Percentiles rank a stretch among this genome's conserved stretches.
Evolutionary conservation across 495 filamentous ascomycete species (phyloP).

Genomic region (Podospora tetraspora): DNA sequence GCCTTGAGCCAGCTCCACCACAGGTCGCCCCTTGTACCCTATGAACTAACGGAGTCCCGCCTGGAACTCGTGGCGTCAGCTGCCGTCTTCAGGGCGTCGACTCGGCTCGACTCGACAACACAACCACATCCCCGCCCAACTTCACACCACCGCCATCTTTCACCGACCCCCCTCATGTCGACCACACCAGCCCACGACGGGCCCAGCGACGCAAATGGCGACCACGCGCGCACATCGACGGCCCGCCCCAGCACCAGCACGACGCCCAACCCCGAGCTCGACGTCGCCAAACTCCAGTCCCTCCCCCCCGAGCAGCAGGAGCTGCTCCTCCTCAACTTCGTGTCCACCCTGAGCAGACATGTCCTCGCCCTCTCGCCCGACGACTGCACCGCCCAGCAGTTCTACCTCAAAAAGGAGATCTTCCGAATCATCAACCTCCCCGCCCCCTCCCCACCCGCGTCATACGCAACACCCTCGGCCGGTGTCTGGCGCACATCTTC

Average conservation of each 20-base stretch:
- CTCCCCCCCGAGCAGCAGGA: slow-evolving; percentile 95
- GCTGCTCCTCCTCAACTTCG: slow-evolving; percentile 84
- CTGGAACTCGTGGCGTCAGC: background rate
- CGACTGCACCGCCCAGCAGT: slow-evolving; percentile 79
- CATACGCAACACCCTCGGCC: slow-evolving; percentile 80
- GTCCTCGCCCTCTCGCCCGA: slow-evolving; percentile 67
- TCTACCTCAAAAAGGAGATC: slow-evolving; percentile 82
- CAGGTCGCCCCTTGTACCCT: slow-evolving; percentile 1
- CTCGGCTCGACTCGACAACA: background rate
- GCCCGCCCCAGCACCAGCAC: slow-evolving; percentile 34
- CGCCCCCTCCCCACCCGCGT: slow-evolving; percentile 79
- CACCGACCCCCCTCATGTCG: slow-evolving; percentile 5
- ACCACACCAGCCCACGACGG: slow-evolving; percentile 20
- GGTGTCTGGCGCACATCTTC: slow-evolving; percentile 78
- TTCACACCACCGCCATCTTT: background rate
- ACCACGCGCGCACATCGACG: slow-evolving; percentile 21
- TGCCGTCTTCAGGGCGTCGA: background rate
- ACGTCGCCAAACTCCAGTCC: slow-evolving; percentile 79
- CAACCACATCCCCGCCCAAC: background rate
- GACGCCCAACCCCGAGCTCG: slow-evolving; percentile 59
- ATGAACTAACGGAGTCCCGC: background rate
- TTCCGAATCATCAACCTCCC: slow-evolving; percentile 85
- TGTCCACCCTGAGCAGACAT: slow-evolving; percentile 75
- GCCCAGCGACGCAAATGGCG: slow-evolving; percentile 24
- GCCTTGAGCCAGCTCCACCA: background rate